Percentiles rank a stretch among this genome's conserved stretches.
Evolutionary conservation across 1,284 basidiomycete genomes (phyloP).

Genomic region (Testicularia cyperi): DNA sequence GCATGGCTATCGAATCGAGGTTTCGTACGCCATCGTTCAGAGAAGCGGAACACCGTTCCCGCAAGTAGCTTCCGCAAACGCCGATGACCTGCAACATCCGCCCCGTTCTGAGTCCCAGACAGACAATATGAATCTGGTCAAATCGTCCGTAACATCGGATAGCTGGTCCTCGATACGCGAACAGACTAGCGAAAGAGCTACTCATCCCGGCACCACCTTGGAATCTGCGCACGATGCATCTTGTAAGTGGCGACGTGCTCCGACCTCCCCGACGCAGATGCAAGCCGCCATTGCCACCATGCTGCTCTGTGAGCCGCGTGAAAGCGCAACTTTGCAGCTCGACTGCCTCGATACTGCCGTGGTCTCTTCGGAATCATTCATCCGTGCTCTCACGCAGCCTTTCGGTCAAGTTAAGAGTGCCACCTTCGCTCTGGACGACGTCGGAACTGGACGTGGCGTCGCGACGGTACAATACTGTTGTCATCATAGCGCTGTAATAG

Average conservation of each 20-base stretch:
- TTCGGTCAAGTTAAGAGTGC: constrained; percentile 6
- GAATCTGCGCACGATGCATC: background rate
- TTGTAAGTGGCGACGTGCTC: too few relatives aligned
- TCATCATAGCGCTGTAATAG: constrained; percentile 15
- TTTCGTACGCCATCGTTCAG: constrained; percentile 58
- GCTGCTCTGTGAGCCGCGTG: too few relatives aligned
- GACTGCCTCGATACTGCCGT: background rate
- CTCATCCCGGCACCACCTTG: background rate
- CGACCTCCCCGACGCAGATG: too few relatives aligned
- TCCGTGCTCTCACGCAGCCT: background rate
- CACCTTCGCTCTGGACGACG: background rate
- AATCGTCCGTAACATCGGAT: background rate
- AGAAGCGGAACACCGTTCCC: constrained; percentile 51
- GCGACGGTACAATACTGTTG: constrained; percentile 16
- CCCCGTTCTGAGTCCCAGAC: background rate
- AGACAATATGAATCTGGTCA: background rate
- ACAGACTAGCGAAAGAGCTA: background rate
- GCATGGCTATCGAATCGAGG: constrained; percentile 58
- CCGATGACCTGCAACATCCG: background rate
- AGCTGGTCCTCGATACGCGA: too few relatives aligned
- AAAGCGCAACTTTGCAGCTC: background rate
- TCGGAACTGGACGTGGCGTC: background rate
- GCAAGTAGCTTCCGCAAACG: constrained; percentile 1
- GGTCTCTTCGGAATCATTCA: background rate
- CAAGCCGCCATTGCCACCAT: too few relatives aligned